A percentile compares a stretch with the other conserved stretches of the same genome.
Conservation (phyloP, 169 alveolate genomes). For the Eimeria tenella region DNA sequence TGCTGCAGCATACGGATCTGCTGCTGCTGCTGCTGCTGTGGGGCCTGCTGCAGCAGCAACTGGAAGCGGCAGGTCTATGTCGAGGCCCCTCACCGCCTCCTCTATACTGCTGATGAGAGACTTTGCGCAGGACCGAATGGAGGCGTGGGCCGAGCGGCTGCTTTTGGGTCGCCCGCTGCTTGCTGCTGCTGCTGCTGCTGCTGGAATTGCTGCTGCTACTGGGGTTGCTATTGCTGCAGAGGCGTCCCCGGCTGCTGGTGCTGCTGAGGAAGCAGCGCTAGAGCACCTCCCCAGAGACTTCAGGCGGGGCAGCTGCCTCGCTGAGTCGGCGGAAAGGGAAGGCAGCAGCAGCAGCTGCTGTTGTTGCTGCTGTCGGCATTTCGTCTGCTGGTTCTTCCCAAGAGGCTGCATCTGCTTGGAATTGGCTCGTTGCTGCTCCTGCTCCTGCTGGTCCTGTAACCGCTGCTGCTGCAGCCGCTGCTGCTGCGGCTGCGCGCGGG, state of each 20-base stretch:
- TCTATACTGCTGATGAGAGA: not conserved
- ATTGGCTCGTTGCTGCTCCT: not conserved
- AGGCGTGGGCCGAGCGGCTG: conserved; percentile 23
- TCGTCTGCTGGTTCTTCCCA: not conserved
- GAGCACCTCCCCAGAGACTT: not conserved
- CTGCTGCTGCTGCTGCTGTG: conserved; percentile 10
- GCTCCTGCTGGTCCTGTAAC: not conserved
- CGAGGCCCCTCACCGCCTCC: not conserved
- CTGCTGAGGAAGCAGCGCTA: not conserved
- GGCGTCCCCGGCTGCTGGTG: not conserved
- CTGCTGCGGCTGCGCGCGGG: not conserved
- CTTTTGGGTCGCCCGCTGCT: not conserved
- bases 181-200: conserved; percentile 9
- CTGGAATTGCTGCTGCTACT: not conserved
- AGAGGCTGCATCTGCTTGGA: not conserved
- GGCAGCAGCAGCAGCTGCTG: not conserved
- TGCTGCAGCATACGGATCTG: not conserved
- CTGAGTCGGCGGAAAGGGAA: not conserved
- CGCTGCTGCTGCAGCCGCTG: not conserved
- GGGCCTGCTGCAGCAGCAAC: not conserved
- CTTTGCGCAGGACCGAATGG: conserved; percentile 40
- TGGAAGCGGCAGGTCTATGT: not conserved
- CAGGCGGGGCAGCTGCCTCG: too few relatives aligned
- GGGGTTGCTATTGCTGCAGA: not conserved
- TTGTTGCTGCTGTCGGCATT: not conserved